A percentile compares a stretch with the other conserved stretches of the same genome.
These are phyloP conservation scores for Coprinopsis marcescibilis DNA, from an alignment of 768 basidiomycete species.

Conservation along the genomic window DNA sequence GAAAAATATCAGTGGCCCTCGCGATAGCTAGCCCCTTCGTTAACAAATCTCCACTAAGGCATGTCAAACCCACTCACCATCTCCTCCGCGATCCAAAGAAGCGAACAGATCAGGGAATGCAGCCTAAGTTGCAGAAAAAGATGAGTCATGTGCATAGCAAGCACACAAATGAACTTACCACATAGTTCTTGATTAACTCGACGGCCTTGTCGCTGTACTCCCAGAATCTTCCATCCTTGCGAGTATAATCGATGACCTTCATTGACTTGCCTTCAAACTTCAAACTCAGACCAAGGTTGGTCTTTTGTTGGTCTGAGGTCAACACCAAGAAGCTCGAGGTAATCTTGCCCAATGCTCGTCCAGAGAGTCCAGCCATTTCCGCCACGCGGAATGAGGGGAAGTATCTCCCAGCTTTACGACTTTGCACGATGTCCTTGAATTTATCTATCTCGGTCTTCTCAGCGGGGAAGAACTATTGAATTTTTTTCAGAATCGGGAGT, in stretches of 20 bases:
- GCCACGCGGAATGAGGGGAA: constrained; percentile 76
- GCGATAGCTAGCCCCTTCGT: constrained; percentile 56
- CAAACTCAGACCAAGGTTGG: constrained; percentile 87
- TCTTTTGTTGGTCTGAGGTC: constrained; percentile 68
- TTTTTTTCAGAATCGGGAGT: not conserved
- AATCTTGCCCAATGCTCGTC: constrained; percentile 81
- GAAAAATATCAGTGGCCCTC: constrained; percentile 54
- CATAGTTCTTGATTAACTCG: constrained; percentile 77
- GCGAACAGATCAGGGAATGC: constrained; percentile 82
- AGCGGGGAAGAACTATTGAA: constrained; percentile 75
- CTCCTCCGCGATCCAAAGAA: constrained; percentile 62
- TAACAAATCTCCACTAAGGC: constrained; percentile 5
- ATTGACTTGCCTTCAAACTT: constrained; percentile 93
- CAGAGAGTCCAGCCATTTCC: constrained; percentile 66
- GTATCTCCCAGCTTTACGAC: constrained; percentile 49
- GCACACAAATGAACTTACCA: constrained; percentile 39
- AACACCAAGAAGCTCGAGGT: constrained; percentile 92
- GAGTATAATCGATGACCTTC: constrained; percentile 91
- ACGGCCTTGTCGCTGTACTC: constrained; percentile 90
- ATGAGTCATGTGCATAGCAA: not conserved
- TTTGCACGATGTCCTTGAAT: constrained; percentile 68
- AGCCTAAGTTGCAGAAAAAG: constrained; percentile 37
- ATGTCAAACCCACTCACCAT: constrained; percentile 44
- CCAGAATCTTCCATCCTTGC: constrained; percentile 81
- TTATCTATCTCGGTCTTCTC: constrained; percentile 75